Conservation (phyloP, 208 protist genomes). For the Acanthamoeba castellanii region DNA sequence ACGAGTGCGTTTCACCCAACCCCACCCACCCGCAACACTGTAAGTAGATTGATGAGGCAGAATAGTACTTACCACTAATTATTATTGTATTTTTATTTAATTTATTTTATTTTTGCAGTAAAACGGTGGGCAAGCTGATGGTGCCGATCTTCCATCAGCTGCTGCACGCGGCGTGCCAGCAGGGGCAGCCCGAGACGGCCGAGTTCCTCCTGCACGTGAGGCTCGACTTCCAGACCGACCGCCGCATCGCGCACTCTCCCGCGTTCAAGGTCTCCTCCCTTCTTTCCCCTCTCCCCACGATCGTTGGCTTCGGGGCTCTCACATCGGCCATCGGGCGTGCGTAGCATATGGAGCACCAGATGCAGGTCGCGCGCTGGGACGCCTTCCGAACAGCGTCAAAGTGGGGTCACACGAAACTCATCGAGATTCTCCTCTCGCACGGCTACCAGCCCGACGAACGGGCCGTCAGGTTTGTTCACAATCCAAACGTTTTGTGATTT, state of each 20-base stretch:
- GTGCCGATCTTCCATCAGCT: constrained; percentile 45
- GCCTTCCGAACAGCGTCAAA: constrained; percentile 32
- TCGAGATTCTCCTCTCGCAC: constrained; percentile 27
- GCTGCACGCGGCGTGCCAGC: constrained; percentile 22
- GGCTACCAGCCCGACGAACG: constrained; percentile 29
- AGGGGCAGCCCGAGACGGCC: constrained; percentile 6
- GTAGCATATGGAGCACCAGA: constrained; percentile 38
- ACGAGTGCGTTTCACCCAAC: neutral
- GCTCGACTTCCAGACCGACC: constrained; percentile 1
- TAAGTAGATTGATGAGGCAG: too few relatives aligned
- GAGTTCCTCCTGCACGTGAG: neutral
- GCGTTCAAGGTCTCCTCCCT: neutral
- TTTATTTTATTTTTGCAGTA: neutral
- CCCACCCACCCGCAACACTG: neutral
- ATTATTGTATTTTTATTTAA: too few relatives aligned
- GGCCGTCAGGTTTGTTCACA: neutral
- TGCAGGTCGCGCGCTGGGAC: constrained; percentile 17
- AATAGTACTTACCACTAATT: too few relatives aligned
- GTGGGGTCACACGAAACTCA: constrained; percentile 32
- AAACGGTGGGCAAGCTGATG: neutral
- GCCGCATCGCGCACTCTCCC: neutral
- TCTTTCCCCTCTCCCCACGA: neutral
- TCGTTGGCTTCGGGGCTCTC: neutral
- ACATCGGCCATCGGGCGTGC: neutral
- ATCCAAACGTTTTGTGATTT: neutral